Conservation (phyloP, 441 rosid species). For the Erysimum cheiri region DNA sequence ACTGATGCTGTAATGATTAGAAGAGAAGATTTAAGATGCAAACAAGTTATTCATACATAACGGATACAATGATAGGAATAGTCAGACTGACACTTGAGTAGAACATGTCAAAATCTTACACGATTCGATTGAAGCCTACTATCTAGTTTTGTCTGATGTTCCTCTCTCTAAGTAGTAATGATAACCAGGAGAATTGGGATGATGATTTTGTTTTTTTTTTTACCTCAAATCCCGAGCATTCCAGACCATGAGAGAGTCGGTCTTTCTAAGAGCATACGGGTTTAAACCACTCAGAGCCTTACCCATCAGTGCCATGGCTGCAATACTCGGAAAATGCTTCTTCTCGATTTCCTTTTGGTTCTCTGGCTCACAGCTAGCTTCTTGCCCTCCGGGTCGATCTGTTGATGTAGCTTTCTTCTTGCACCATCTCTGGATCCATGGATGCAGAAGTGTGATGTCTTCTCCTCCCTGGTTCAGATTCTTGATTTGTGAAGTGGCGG, state of each 20-base stretch:
- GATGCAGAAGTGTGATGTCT: conserved; percentile 51
- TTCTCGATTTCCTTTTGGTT: conserved; percentile 52
- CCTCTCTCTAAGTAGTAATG: conserved; percentile 6
- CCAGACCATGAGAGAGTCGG: conserved; percentile 70
- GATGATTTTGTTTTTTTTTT: background rate
- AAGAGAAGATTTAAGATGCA: background rate
- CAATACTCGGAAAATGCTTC: conserved; percentile 82
- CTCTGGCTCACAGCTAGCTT: conserved; percentile 47
- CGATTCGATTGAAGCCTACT: conserved; percentile 12
- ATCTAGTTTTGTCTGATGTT: conserved; percentile 8
- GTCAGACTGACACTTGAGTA: conserved; percentile 5
- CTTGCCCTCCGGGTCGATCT: conserved; percentile 42
- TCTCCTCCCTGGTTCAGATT: conserved; percentile 43
- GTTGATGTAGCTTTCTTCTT: conserved; percentile 40
- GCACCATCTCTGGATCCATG: conserved; percentile 91
- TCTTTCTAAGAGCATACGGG: conserved; percentile 61
- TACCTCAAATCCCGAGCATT: conserved; percentile 50
- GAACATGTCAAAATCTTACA: conserved; percentile 28
- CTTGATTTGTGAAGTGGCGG: conserved; percentile 37
- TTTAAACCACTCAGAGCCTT: conserved; percentile 69
- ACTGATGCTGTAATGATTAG: background rate
- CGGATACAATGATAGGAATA: conserved; percentile 1
- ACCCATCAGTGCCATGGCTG: conserved; percentile 98
- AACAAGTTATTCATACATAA: conserved; percentile 23
- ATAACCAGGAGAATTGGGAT: background rate